Evolutionary conservation across 306 rosid species (phyloP), one percentile per base, ranked within the genome.

Genomic region (Glycine latifolia): DNA sequence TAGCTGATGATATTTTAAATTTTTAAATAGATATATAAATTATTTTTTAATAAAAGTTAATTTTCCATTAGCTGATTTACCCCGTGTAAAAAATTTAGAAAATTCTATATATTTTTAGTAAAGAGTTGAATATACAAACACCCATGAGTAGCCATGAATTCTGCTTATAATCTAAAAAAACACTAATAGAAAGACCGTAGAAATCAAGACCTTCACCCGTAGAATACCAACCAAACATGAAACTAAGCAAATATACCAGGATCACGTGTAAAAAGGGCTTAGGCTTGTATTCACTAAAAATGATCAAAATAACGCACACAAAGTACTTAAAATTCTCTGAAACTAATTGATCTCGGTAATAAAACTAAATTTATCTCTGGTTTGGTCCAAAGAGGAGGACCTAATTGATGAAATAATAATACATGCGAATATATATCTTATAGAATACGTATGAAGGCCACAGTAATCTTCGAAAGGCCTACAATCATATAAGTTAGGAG

Each of bases 301-400:
- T 41, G 48, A 53, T 5, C 4, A 69, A 59, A 75, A 74, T 44
- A 56, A 71, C 62, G 48, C 77, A 75, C 74, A 60, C 66, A 74
- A 6, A 6, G 20, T 26, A 73, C 76, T 58, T 11, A 73, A 11
- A 75, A 59, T 41, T 49, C 56, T 75, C 11, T 70, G 61, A 67
- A 78, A 52, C 73, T 67, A 69, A 82, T 48, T 2, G 65, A 74
- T 49, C 59, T 67, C 58, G 62, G 70, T 52, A 14, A 68, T 14
- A 52, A 14, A 26, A 67, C 79, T 53, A 67, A 66, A 52, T 61
- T 74, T 53, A 52, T 54, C 58, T 69, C 10, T 75, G 82, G 75
- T 80, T 26, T 80, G 83, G 79, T 77, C 85, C 85, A 1, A 3
- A 35, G 62, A 11, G 10, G 43, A 55, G 85, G 87, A 80, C 83